Percentiles rank a stretch among this genome's conserved stretches.
phyloP scores from a whole-genome alignment of 495 filamentous ascomycete species.

The Podospora sp. region DNA sequence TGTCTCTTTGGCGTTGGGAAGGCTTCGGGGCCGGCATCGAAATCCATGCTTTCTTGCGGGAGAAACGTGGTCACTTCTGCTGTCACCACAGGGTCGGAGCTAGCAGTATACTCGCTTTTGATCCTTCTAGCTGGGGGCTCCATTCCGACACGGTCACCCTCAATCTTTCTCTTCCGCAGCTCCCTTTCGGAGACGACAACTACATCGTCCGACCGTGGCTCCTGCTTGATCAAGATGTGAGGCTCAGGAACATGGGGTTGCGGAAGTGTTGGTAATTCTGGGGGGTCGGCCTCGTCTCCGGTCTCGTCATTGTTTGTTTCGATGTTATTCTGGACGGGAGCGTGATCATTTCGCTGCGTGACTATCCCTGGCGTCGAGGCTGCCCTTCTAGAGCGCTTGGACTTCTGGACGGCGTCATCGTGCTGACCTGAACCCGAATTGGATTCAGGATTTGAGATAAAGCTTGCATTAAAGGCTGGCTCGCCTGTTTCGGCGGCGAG shows the following conservation, averaged over 20 bases:
- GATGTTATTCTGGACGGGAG: not conserved
- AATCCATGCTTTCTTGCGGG: slow-evolving; percentile 65
- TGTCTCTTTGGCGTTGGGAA: slow-evolving; percentile 67
- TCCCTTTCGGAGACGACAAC: slow-evolving; percentile 48
- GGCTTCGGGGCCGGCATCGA: slow-evolving; percentile 63
- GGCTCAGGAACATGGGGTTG: not conserved
- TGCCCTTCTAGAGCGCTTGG: slow-evolving; percentile 6
- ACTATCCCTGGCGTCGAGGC: not conserved
- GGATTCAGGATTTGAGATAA: slow-evolving; percentile 22
- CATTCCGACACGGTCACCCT: slow-evolving; percentile 19
- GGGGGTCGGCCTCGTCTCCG: slow-evolving; percentile 6
- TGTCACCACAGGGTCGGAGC: slow-evolving; percentile 41
- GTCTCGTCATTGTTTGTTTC: not conserved
- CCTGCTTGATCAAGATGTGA: slow-evolving; percentile 39
- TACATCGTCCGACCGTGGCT: slow-evolving; percentile 49
- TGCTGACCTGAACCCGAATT: not conserved
- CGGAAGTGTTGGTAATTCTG: slow-evolving; percentile 36
- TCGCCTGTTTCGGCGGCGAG: not conserved
- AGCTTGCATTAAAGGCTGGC: slow-evolving; percentile 10
- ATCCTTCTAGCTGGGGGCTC: slow-evolving; percentile 29
- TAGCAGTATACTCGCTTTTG: slow-evolving; percentile 39
- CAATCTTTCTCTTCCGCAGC: slow-evolving; percentile 45
- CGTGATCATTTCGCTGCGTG: not conserved
- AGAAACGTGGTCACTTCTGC: slow-evolving; percentile 36
- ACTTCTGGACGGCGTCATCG: slow-evolving; percentile 5